phyloP scores from a whole-genome alignment of 2,329 filamentous ascomycete genomes.

The Fusarium sp. region DNA sequence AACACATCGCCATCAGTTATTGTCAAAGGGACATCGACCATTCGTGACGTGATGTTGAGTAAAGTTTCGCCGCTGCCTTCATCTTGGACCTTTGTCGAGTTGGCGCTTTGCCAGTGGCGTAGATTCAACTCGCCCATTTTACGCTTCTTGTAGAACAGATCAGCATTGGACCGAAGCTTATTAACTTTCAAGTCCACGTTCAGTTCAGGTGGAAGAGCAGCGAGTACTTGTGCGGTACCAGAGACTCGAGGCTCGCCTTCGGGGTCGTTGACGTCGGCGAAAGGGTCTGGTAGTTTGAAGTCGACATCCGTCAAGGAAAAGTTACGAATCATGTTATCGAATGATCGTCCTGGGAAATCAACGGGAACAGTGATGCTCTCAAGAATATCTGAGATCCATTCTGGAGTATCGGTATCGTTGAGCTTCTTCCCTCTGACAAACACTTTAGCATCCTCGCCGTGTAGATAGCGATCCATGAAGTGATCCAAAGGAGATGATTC shows the following conservation, averaged over 20 bases:
- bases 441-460: constrained; percentile 81
- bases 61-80: constrained; percentile 69
- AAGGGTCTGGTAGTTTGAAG: constrained; percentile 85
- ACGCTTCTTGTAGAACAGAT: constrained; percentile 82
- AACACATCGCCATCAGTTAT: constrained; percentile 86
- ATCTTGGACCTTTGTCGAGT: constrained; percentile 76
- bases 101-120: constrained; percentile 84
- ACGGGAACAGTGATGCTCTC: constrained; percentile 86
- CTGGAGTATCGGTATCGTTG: constrained; percentile 76
- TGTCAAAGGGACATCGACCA: constrained; percentile 83
- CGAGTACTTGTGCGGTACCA: constrained; percentile 83
- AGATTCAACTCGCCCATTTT: constrained; percentile 87
- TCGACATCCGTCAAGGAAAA: constrained; percentile 89
- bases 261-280: constrained; percentile 80
- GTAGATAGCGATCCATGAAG: constrained; percentile 84
- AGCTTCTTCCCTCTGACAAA: constrained; percentile 84
- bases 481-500: constrained; percentile 86
- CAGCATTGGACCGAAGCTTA: constrained; percentile 79
- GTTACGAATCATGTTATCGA: constrained; percentile 87
- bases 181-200: constrained; percentile 86
- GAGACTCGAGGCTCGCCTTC: constrained; percentile 83
- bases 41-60: constrained; percentile 80
- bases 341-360: constrained; percentile 83
- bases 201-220: constrained; percentile 85
- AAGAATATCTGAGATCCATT: constrained; percentile 85